A percentile compares a stretch with the other conserved stretches of the same genome.
Evolutionary conservation across 257 asterid species (phyloP).

Genomic region (Solanum infundibuliforme): DNA sequence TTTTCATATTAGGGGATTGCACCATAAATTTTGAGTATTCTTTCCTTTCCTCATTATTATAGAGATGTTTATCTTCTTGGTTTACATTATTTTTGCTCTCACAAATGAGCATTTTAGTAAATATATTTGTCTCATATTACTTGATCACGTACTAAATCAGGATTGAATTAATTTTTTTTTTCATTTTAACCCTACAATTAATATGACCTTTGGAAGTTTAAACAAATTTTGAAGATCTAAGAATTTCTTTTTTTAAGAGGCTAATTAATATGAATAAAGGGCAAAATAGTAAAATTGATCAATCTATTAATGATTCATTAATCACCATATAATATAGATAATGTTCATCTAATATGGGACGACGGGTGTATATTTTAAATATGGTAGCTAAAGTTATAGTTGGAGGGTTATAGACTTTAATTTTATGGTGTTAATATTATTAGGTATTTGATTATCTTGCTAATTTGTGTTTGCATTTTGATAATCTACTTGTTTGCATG

Average conservation of each 20-base stretch:
- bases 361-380: neutral
- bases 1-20: neutral
- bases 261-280: neutral
- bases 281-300: neutral
- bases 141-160: neutral
- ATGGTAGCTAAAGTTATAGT: neutral
- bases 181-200: neutral
- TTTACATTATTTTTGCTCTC: neutral
- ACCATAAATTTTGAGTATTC: neutral
- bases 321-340: neutral
- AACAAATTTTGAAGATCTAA: neutral
- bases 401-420: neutral
- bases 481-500: neutral
- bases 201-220: neutral
- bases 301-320: neutral
- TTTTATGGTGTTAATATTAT: neutral
- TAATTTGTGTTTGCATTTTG: neutral
- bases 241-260: neutral
- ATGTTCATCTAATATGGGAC: neutral
- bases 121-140: neutral
- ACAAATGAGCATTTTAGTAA: no score
- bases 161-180: neutral
- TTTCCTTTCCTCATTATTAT: neutral
- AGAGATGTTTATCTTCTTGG: neutral
- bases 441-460: neutral